Percentiles rank a stretch among this genome's conserved stretches.
These are phyloP conservation scores for Purpureocillium lavendulum DNA, from an alignment of 2,329 filamentous ascomycete genomes.

Conservation along the genomic window DNA sequence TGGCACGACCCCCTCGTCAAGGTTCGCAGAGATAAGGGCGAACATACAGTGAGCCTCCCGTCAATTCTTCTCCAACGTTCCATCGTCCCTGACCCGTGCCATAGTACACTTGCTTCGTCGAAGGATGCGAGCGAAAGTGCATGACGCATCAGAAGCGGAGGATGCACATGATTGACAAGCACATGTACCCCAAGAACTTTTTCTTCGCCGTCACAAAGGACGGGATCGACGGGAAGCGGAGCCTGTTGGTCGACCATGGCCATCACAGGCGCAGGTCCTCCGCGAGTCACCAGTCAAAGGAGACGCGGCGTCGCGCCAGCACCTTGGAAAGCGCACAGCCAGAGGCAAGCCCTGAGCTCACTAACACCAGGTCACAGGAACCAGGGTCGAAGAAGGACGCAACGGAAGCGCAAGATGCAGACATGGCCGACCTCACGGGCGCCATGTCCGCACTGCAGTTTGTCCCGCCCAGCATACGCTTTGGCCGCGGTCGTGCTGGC, in stretches of 20 bases:
- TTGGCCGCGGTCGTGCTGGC: constrained; percentile 50
- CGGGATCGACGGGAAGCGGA: constrained; percentile 79
- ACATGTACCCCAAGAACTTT: constrained; percentile 81
- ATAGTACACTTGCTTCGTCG: constrained; percentile 82
- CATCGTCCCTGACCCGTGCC: not conserved
- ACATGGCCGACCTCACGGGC: constrained; percentile 55
- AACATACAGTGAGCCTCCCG: constrained; percentile 63
- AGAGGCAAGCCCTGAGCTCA: constrained; percentile 10
- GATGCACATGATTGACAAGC: constrained; percentile 88
- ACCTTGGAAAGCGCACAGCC: constrained; percentile 16
- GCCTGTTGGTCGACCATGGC: constrained; percentile 59
- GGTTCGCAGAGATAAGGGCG: constrained; percentile 66
- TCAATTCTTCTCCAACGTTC: too few species aligned
- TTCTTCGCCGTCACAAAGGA: constrained; percentile 82
- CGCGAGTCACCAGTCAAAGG: constrained; percentile 24
- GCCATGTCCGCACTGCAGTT: constrained; percentile 68
- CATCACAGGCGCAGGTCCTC: constrained; percentile 41
- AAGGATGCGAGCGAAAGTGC: constrained; percentile 80
- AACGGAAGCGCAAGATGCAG: constrained; percentile 29
- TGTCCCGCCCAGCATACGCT: constrained; percentile 58
- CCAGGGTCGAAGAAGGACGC: constrained; percentile 8
- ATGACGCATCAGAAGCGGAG: constrained; percentile 75
- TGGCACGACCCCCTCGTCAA: constrained; percentile 77
- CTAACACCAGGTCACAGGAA: constrained; percentile 7
- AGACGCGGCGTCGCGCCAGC: constrained; percentile 22